phyloP scores from a whole-genome alignment of 2,329 filamentous ascomycete genomes.

The Xylariaceae sp. region DNA sequence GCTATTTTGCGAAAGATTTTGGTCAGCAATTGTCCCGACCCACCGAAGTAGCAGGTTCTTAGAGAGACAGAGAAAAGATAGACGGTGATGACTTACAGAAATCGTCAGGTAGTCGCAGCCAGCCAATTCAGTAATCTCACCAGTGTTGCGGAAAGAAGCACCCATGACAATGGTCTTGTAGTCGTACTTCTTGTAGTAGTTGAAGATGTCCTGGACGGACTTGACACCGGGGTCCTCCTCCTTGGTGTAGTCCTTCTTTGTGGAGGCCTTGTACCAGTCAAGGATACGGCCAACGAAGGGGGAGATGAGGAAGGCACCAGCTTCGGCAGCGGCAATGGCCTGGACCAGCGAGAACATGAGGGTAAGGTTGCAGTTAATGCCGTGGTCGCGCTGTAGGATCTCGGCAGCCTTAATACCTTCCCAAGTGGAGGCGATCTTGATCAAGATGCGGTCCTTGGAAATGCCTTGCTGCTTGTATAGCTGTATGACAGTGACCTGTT shows the following conservation, averaged over 20 bases:
- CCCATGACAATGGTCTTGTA: conserved; percentile 99
- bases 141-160: conserved; percentile 91
- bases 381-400: conserved; percentile 92
- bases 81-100: conserved; percentile 55
- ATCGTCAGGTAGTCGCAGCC: conserved; percentile 99
- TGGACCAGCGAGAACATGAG: conserved; percentile 96
- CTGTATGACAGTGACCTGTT: conserved; percentile 40
- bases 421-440: conserved; percentile 99
- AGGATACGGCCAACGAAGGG: conserved; percentile 99
- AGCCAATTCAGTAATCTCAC: conserved; percentile 96
- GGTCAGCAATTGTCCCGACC: conserved; percentile 4
- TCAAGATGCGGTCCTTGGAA: conserved; percentile 87
- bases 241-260: conserved; percentile 87
- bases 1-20: conserved; percentile 41
- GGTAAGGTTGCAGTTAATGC: conserved; percentile 97
- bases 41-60: background rate
- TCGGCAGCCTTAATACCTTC: conserved; percentile 98
- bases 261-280: conserved; percentile 97
- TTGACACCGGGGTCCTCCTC: conserved; percentile 93
- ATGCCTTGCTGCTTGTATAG: conserved; percentile 93
- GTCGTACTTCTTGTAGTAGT: conserved; percentile 99
- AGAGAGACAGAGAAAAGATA: background rate
- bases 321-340: conserved; percentile 94
- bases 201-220: conserved; percentile 90
- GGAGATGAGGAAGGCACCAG: conserved; percentile 93